Base-by-base conservation (phyloP, 2,329 filamentous ascomycete genomes). In the Hymenoscyphus linearis region DNA sequence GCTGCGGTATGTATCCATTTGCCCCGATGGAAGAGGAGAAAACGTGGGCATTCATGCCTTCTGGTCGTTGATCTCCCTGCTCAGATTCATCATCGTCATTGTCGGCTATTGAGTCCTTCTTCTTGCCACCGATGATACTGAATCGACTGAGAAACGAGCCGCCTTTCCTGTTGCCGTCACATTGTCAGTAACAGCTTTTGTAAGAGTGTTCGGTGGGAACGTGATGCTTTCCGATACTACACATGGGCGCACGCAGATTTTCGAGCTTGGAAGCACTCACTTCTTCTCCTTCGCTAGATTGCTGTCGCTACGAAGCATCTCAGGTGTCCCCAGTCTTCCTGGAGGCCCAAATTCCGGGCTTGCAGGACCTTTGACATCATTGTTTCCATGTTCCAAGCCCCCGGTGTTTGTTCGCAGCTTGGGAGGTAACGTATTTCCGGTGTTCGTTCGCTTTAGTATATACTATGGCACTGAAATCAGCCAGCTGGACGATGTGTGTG, bases 101-200 rank as follows among this genome's bases (percentile, higher is more conserved):
- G 60, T 83, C 81, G 31, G 82, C 78, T 52, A 66, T 44, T 16
- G 70, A 67, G 63, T 85, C 84, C 72, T 89, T 91, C 75, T 89
- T 96, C 78, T 91, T 92, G 63, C 81, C 82, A 64, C 83, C 82
- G 37, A 90, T 89, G 74, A 98, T 86, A 69, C 80, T 82, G 59
- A 88, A 82, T 59, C 92, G 89, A 74, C 91, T 96, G 31, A 99
- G 83, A 73, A 99, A 96, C 14, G 92, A 96, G 18, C 89, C 85
- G 31, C 90, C 88, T 78, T 96, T 97, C 75, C 89, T 96, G 70
- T 60, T 59, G 26, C 31, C 31, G 31, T 50, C 36, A 40, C 13
- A 34, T 12, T 36, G 54, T 66, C 37, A 66, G 62, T 37, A 34
- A 35, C 12, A 12, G 50, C 26, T 22, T 54, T 13, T 52, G 44